phyloP scores from a whole-genome alignment of 2,329 filamentous ascomycete genomes.

The Tolypocladium nubicola region DNA sequence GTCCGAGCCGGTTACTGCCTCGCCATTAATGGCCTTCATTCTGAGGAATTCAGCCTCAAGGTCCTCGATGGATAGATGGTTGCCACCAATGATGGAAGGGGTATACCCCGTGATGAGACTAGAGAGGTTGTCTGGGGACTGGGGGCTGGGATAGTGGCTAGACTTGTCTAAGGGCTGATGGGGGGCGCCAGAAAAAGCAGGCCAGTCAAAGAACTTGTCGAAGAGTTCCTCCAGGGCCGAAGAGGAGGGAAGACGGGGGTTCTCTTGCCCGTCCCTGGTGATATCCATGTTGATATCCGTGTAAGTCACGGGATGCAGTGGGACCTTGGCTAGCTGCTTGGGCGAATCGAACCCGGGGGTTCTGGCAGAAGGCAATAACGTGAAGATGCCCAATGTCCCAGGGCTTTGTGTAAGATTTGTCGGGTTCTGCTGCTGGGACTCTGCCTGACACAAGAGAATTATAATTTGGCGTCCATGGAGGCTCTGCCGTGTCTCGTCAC shows the following conservation, averaged over 20 bases:
- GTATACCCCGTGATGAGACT: slow-evolving; percentile 23
- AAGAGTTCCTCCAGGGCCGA: slow-evolving; percentile 22
- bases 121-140: slow-evolving; percentile 17
- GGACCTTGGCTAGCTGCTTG: slow-evolving; percentile 26
- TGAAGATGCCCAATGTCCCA: slow-evolving; percentile 29
- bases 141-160: slow-evolving; percentile 16
- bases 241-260: slow-evolving; percentile 24
- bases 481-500: slow-evolving; percentile 21
- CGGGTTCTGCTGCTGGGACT: slow-evolving; percentile 21
- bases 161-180: slow-evolving; percentile 16
- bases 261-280: slow-evolving; percentile 24
- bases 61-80: slow-evolving; percentile 19
- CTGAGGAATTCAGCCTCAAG: slow-evolving; percentile 19
- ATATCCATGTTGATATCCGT: slow-evolving; percentile 28
- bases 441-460: slow-evolving; percentile 26
- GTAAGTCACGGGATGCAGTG: slow-evolving; percentile 31
- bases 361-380: slow-evolving; percentile 26
- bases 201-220: slow-evolving; percentile 26
- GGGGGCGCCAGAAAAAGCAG: slow-evolving; percentile 21
- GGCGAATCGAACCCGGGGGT: slow-evolving; percentile 26
- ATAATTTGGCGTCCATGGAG: slow-evolving; percentile 27
- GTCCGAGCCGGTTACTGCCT: slow-evolving; percentile 20
- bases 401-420: slow-evolving; percentile 28
- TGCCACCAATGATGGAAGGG: slow-evolving; percentile 17
- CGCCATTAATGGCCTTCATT: slow-evolving; percentile 24